Conservation (phyloP, 2,329 filamentous ascomycete genomes). For the Parasarocladium wereldwijsianum region DNA sequence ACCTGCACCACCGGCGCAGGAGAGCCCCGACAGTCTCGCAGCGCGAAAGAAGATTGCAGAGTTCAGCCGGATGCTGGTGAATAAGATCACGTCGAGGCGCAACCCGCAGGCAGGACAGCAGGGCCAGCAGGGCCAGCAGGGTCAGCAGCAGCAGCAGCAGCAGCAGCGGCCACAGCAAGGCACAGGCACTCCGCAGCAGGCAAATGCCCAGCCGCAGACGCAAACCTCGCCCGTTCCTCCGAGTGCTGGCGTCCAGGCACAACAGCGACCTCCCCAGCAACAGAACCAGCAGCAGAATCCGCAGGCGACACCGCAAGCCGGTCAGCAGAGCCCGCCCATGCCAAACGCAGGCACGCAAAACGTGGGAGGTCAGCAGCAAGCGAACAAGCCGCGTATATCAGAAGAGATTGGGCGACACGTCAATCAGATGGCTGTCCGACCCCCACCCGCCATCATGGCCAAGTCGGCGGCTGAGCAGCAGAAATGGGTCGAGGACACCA, state of each 20-base stretch:
- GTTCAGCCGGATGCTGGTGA: constrained; percentile 42
- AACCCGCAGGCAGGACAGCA: constrained; percentile 12
- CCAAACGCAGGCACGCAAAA: constrained; percentile 1
- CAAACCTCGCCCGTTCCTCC: constrained; percentile 10
- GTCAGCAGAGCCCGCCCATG: neutral
- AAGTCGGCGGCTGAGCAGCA: constrained; percentile 4
- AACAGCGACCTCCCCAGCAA: constrained; percentile 9
- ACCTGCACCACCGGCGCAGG: no score
- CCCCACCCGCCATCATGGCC: neutral
- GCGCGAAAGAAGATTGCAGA: constrained; percentile 44
- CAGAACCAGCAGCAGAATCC: constrained; percentile 21
- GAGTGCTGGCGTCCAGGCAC: neutral
- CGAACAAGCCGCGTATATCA: neutral
- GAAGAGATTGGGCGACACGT: constrained; percentile 2
- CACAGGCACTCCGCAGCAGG: neutral
- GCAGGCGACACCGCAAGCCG: neutral
- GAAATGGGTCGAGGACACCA: constrained; percentile 5
- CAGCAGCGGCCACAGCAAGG: constrained; percentile 8
- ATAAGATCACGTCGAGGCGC: constrained; percentile 30
- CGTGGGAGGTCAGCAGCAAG: neutral
- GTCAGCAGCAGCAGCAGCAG: constrained; percentile 14
- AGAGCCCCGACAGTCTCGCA: constrained; percentile 31
- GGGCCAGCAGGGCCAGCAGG: constrained; percentile 13
- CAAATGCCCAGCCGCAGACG: constrained; percentile 4
- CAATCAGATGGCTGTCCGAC: neutral